Base-by-base conservation (phyloP, 352 stramenopile genomes). In the Pythium pyrilobum region DNA sequence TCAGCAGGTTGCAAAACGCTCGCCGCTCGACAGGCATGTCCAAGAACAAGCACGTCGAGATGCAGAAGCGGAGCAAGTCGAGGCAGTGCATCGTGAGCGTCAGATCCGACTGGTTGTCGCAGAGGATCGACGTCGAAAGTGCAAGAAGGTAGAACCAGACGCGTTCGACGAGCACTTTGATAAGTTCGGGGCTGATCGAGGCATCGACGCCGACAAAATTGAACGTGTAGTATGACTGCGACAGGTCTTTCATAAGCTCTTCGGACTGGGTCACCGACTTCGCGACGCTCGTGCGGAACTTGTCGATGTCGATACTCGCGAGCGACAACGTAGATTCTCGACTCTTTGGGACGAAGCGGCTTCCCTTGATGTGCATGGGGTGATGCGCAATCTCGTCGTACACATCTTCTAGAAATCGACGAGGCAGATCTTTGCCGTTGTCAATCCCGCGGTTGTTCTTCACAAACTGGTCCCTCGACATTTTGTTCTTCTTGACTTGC, bases 401-500 rank as follows among this genome's bases (percentile, higher is more conserved):
- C 43, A 99, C 97, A 15, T 84, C 71, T 46, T 92, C 87, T 16
- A 99, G 74, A 45, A 98, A 97, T 9, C 95, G 75, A 18, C 81
- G 76, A 5, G 82, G 87, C 11, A 99, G 72, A 45, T 98, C 89
- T 25, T 87, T 89, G 5, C 80, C 81, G 48, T 96, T 89, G 58
- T 98, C 90, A 10, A 97, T 95, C 5, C 90, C 92, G 43, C 93
- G 77, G 43, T 98, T 88, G 69, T 99, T 99, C 32, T 93, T 97
- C n/a, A 98, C 76, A 71, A 99, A 99, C 48, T 98, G 95, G 4
- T 96, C 75, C 62, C 94, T 96, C 0, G 92, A 97, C 95, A 98
- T 99, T 61, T 96, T 97, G 71, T 98, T 98, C 34, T 89, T 94
- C 62, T 95, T 92, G 15, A 96, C 85, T 52, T 93, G 77, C 3